Base-by-base conservation (phyloP, 2,329 filamentous ascomycete species). In the Talaromyces sp. region DNA sequence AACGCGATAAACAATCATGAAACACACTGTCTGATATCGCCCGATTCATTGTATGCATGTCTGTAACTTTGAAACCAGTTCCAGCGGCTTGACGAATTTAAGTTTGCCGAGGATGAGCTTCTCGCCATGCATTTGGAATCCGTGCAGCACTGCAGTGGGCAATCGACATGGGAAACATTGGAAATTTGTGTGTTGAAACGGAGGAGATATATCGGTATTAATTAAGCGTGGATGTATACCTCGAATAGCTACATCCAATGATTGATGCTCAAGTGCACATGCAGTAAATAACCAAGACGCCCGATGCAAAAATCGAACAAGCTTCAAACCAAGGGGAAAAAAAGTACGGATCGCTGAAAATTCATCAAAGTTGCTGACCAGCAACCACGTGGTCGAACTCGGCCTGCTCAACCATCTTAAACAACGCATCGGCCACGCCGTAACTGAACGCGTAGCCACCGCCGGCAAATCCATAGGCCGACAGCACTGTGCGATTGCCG, bases 361-460 rank as follows among this genome's bases (percentile, higher is more conserved):
- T 24, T 14, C 27, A 51, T 51, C 10, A 29, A n/a, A 17, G 29
- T 52, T 52, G 26, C 5, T 52, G 27, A 27, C 4, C 48, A 8
- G 48, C 26, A 57, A 74, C 70, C 12, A 74, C 64, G 59, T 70
- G 65, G 14, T 71, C 67, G 11, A 67, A 66, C 54, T 75, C 73
- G 1, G 63, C 63, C n/a, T 61, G 64, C 58, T 73, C 68, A 12
- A 75, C 71, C 70, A 74, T 74, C 61, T 67, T 70, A n/a, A 68
- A 61, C 43, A 75, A 43, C 5, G 70, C 68, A 64, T 74, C 70
- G 0, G 70, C 73, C 38, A 74, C 65, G 0, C 73, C 73, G 56
- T 75, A 74, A 2, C 72, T 73, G 57, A 74, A 75, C 1, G 72
- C 69, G 64, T 75, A 75, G 1, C 73, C 73, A 11, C 71, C 72